These are phyloP conservation scores for Oldenlandia corymbosa DNA, from an alignment of 257 asterid genomes.

Conservation along the genomic window DNA sequence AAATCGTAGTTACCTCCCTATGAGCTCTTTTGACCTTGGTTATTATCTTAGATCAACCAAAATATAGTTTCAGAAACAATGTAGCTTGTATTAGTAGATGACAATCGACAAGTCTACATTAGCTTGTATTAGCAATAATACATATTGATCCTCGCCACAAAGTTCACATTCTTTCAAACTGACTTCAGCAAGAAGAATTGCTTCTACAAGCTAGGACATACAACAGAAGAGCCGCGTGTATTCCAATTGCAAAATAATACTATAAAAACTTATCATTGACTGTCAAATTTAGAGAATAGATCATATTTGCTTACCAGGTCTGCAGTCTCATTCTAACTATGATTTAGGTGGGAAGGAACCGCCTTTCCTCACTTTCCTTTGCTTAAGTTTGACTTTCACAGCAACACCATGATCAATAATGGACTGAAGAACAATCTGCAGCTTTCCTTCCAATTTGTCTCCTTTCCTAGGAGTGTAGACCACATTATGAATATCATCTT, in stretches of 20 bases:
- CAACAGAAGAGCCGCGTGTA: background rate
- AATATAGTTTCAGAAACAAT: background rate
- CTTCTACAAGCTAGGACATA: background rate
- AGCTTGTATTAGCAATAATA: too few species aligned
- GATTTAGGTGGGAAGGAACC: slow-evolving; percentile 19
- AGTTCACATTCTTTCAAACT: background rate
- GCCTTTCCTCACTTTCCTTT: slow-evolving; percentile 41
- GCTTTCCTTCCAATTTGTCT: slow-evolving; percentile 68
- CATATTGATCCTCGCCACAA: too few species aligned
- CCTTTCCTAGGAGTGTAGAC: slow-evolving; percentile 71
- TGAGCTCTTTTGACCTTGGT: background rate
- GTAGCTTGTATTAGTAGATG: background rate
- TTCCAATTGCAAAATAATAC: background rate
- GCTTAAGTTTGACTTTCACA: slow-evolving; percentile 77
- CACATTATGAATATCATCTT: slow-evolving; percentile 71
- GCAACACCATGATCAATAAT: slow-evolving; percentile 54
- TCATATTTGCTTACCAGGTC: background rate
- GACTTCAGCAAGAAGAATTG: background rate
- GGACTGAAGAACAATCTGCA: slow-evolving; percentile 60
- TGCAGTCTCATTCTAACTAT: slow-evolving; percentile 5
- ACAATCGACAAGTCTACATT: too few species aligned
- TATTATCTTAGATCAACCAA: background rate
- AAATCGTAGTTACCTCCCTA: too few species aligned
- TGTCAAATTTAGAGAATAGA: background rate
- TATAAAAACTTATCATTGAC: too few species aligned